Base-by-base conservation (phyloP, 2,329 filamentous ascomycete species). In the Aspergillus neoniger region DNA sequence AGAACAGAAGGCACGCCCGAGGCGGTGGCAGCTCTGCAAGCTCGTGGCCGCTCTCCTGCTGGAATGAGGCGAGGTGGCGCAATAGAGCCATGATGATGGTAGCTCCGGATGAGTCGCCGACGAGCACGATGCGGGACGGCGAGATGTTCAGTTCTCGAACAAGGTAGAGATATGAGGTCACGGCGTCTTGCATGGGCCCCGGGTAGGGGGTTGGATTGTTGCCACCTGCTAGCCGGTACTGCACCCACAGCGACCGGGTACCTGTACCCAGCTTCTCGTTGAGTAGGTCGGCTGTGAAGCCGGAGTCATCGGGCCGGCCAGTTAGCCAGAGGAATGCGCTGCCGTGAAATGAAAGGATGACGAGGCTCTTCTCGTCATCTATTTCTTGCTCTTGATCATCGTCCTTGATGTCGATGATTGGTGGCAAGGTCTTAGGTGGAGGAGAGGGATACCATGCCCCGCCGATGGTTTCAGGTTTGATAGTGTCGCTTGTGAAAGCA, bases 161-260 rank as follows among this genome's bases (percentile, higher is more conserved):
- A 19, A 69, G 63, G 23, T 69, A 68, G 28, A 62, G 17, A 41
- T 69, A 69, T 8, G 67, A 62, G 1, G 67, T 64, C 25, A 69
- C 55, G n/a, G 66, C 65, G 23, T 69, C 67, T 65, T 69, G 67
- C 38, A 69, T 61, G 10, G 66, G 63, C 8, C 59, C 67, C 1
- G 67, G 66, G 39, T 63, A 69, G 3, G 60, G 56, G 23, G 54
- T 61, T 41, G 36, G 52, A 19, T 55, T 43, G 8, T 25, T 17
- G 3, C 41, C 52, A 5, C 52, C 52, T 1, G 41, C 52, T 19
- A 55, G 52, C 23, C 52, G 52, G 17, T 55, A 55, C 38, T 55
- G 52, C 23, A 43, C 15, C 52, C 52, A 55, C 10, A 55, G 41
- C 17, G 52, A 55, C 17, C 36, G 52, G 21, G 52, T 23, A 9